Conservation (phyloP, 768 basidiomycete genomes). For the Coprinopsis cinerea region DNA sequence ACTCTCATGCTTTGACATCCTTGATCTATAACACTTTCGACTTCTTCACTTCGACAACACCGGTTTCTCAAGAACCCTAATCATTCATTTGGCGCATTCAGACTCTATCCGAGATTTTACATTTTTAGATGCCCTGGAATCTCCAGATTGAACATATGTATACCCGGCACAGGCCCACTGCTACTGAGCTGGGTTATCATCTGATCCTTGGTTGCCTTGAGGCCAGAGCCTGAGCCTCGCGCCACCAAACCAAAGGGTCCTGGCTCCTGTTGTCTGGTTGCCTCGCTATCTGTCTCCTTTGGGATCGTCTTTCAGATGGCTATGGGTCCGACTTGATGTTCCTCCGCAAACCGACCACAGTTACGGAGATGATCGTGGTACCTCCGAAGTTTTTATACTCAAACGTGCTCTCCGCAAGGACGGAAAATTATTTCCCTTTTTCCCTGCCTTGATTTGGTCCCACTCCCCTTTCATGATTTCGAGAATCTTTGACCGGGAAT, state of each 20-base stretch:
- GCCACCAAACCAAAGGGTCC: not conserved
- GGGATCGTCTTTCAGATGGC: not conserved
- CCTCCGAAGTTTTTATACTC: slow-evolving; percentile 17
- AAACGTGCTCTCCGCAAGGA: slow-evolving; percentile 5
- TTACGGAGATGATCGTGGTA: slow-evolving; percentile 33
- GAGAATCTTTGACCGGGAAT: not conserved
- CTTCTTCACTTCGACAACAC: slow-evolving; percentile 4
- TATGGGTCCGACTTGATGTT: slow-evolving; percentile 1
- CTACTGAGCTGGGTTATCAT: no score
- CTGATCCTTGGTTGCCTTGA: no score
- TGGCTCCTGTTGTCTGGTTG: not conserved
- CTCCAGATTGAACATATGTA: slow-evolving; percentile 1
- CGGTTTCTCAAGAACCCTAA: no score
- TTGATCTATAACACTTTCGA: slow-evolving; percentile 1
- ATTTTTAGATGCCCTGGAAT: not conserved
- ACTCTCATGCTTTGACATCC: slow-evolving; percentile 6
- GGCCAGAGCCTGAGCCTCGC: no score
- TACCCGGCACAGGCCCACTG: no score
- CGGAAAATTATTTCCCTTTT: not conserved
- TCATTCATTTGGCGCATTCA: no score
- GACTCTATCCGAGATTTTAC: slow-evolving; percentile 9
- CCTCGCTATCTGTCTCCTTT: not conserved
- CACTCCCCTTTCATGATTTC: not conserved
- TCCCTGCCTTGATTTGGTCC: slow-evolving; percentile 1
- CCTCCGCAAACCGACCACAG: slow-evolving; percentile 4